These are phyloP conservation scores for Paspalum vaginatum DNA, from an alignment of 176 grass and related monocot species.

Conservation along the genomic window DNA sequence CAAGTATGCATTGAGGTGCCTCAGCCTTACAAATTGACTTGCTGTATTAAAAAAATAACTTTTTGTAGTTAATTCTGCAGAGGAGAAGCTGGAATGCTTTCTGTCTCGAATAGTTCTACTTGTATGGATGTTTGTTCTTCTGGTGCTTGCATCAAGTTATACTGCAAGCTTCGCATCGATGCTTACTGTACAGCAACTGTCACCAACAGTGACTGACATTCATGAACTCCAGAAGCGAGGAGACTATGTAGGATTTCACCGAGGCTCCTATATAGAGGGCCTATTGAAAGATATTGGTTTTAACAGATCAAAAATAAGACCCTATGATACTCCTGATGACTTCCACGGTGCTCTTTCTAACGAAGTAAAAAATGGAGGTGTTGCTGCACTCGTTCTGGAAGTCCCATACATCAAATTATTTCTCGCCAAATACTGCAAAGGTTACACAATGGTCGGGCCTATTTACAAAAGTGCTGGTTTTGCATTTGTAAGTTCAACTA, in stretches of 20 bases:
- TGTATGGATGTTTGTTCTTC: neutral
- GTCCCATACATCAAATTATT: conserved; percentile 59
- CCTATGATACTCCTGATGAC: conserved; percentile 33
- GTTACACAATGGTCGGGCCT: conserved; percentile 50
- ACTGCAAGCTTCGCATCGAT: conserved; percentile 13
- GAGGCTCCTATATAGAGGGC: conserved; percentile 33
- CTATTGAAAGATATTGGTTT: conserved; percentile 40
- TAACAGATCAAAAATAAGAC: conserved; percentile 37
- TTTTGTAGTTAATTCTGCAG: neutral
- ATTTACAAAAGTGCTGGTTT: conserved; percentile 57
- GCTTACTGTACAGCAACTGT: neutral
- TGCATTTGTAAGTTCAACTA: conserved; percentile 49
- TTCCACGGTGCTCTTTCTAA: conserved; percentile 31
- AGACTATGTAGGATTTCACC: conserved; percentile 43
- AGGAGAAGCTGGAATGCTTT: neutral
- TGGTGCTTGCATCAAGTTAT: neutral
- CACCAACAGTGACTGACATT: neutral
- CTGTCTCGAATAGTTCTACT: neutral
- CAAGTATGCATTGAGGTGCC: too few species aligned
- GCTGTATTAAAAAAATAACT: neutral
- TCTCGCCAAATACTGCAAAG: conserved; percentile 42
- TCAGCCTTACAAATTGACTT: neutral
- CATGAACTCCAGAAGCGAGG: conserved; percentile 8
- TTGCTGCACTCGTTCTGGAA: conserved; percentile 52
- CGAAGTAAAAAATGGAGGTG: conserved; percentile 35